A percentile compares a stretch with the other conserved stretches of the same genome.
phyloP scores from a whole-genome alignment of 768 basidiomycete species.

The Amanita brunnescens region DNA sequence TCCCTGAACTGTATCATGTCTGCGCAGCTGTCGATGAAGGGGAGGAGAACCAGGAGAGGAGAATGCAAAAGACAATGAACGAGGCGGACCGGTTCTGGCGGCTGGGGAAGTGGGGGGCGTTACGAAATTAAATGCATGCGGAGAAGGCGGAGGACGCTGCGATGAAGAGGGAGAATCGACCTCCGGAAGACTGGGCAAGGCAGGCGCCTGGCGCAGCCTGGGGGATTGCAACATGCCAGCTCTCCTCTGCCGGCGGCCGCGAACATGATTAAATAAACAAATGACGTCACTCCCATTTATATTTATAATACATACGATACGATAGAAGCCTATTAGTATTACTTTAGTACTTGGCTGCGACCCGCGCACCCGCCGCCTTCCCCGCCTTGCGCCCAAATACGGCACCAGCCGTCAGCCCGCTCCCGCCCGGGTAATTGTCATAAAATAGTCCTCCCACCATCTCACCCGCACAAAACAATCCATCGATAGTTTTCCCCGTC shows the following conservation, averaged over 20 bases:
- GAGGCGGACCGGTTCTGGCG: slow-evolving; percentile 62
- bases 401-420: slow-evolving; percentile 55
- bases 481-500: slow-evolving; percentile 33
- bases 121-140: not conserved
- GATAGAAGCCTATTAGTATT: too few species aligned
- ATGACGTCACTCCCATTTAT: slow-evolving; percentile 12
- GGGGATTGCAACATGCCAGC: not conserved
- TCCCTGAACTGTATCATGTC: slow-evolving; percentile 20
- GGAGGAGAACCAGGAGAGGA: slow-evolving; percentile 37
- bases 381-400: slow-evolving; percentile 59
- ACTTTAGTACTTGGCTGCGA: too few species aligned
- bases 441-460: slow-evolving; percentile 61
- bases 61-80: slow-evolving; percentile 62
- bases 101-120: slow-evolving; percentile 44
- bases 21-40: slow-evolving; percentile 17
- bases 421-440: slow-evolving; percentile 62
- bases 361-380: slow-evolving; percentile 25
- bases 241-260: too few species aligned
- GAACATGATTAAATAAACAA: too few species aligned
- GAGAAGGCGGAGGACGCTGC: not conserved
- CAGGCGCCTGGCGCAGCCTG: too few species aligned
- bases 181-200: not conserved
- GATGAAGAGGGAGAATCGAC: not conserved
- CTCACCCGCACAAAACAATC: slow-evolving; percentile 61
- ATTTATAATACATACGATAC: too few species aligned